Evolutionary conservation across 1,284 basidiomycete genomes (phyloP), one percentile per base, ranked within the genome.

Genomic region (Naganishia albida): DNA sequence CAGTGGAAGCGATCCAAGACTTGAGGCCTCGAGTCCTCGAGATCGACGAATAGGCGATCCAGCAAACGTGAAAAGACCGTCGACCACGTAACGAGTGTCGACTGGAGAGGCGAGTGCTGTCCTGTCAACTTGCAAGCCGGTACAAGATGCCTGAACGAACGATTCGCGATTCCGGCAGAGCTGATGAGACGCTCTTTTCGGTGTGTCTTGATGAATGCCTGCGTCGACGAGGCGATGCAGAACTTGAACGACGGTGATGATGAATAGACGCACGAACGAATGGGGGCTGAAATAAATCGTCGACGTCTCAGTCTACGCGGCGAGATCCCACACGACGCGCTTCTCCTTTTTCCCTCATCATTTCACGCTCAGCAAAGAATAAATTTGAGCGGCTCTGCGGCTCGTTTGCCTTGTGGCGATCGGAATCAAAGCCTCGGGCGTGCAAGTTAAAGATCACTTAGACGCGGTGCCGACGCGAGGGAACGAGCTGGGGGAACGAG

Each of bases 61-160:
- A 20, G 46, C n/a, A 16, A 15, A 34, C 44, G 13, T 18, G 38
- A 3, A 26, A 38, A 34, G 26, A 25, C 18, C 10, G 46, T 50
- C 46, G 38, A 42, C 34, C 46, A 8, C 20, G 38, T 18, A 48
- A 50, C 46, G 57, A 50, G 34, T 50, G 46, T 39, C 57, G 57
- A 40, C 30, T 38, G 20, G 44, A 7, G 26, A 39, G n/a, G 30
- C 44, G 46, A 25, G 39, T 20, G 43, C 54, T 12, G 20, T 48
- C 30, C 46, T 34, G 30, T 60, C 46, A 23, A 50, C 57, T 60
- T 60, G 57, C 39, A 50, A 50, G 30, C 57, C 57, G 46, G 57
- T 60, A 60, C 57, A 60, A 60, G 57, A 34, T 60, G 46, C 8
- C 12, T 44, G 54, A 39, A 43, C 54, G 28, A 44, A 28, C 40